phyloP scores from a whole-genome alignment of 2,329 filamentous ascomycete genomes.

The Cordyceps militaris region DNA sequence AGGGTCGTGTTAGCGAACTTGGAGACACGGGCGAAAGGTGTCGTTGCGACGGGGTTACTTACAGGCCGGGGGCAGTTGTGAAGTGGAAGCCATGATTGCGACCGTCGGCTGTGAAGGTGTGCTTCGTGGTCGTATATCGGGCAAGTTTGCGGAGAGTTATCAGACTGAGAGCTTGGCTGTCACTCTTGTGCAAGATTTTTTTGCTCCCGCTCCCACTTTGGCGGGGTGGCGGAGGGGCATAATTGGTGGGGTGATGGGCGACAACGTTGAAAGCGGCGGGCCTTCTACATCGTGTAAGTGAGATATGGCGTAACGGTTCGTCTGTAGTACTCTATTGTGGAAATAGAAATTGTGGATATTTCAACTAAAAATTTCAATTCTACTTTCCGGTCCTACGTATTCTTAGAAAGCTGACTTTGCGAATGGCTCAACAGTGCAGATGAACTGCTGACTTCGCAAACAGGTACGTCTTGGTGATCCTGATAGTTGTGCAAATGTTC shows the following conservation, averaged over 20 bases:
- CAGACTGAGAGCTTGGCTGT: constrained; percentile 5
- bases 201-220: constrained; percentile 1
- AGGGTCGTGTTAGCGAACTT: not conserved
- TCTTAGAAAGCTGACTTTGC: too few relatives aligned
- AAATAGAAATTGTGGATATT: too few relatives aligned
- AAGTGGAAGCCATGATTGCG: constrained; percentile 9
- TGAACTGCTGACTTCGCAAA: too few relatives aligned
- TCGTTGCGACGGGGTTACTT: not conserved
- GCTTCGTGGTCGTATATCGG: not conserved
- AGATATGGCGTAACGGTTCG: too few relatives aligned
- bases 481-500: too few relatives aligned
- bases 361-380: too few relatives aligned
- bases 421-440: too few relatives aligned
- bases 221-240: constrained; percentile 15
- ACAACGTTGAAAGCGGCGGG: not conserved
- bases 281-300: too few relatives aligned
- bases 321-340: too few relatives aligned
- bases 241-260: constrained; percentile 5
- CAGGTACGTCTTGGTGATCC: too few relatives aligned
- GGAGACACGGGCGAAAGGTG: not conserved
- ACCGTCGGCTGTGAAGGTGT: constrained; percentile 1
- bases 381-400: too few relatives aligned
- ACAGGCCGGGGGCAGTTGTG: constrained; percentile 16
- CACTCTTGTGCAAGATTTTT: constrained; percentile 5
- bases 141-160: not conserved